Evolutionary conservation across 768 basidiomycete genomes (phyloP), one percentile per base, ranked within the genome.

Genomic region (Astraeus odoratus): DNA sequence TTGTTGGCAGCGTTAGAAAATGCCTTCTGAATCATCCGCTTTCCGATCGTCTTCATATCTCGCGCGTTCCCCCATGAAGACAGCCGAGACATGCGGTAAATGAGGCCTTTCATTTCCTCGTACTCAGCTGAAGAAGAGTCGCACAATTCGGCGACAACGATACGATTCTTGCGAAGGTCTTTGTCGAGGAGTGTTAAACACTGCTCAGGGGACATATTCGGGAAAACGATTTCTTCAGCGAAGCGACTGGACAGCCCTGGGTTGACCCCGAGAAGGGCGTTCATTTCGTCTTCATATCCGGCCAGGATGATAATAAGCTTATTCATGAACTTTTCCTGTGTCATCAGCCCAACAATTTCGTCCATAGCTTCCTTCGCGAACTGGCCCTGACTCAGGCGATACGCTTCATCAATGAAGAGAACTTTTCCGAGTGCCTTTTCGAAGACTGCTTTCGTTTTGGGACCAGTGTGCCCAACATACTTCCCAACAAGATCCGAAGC

Each of bases 341-440:
- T 86, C 47, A 86, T 66, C 1, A 79, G 57, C 6, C 73, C 74
- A 8, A 85, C 83, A 22, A 86, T 57, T 51, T 86, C 84, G 57
- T 86, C 84, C 24, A 83, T 72, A 6, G 83, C 84, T 57, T 86
- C 84, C 56, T 81, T 70, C 1, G 81, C 80, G 50, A 83, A 86
- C 0, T 67, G 75, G 0, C 81, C 82, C 38, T 80, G 68, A 7
- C 69, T 58, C 10, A 86, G 67, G 20, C 81, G 68, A 52, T 86
- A 86, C 0, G 83, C 83, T 49, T 86, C 83, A 43, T 85, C 83
- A 42, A 85, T 69, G 64, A 86, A 85, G 1, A 85, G 67, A 3
- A 86, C 81, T 33, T 74, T 72, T 0, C 83, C 83, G 1, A 82
- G 68, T 0, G 80, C 83, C 56, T 76, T 79, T 37, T 82, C 78